Percentiles rank a stretch among this genome's conserved stretches.
Evolutionary conservation across 495 filamentous ascomycete species (phyloP).

Genomic region (Paragyromitra xinjiangensis): DNA sequence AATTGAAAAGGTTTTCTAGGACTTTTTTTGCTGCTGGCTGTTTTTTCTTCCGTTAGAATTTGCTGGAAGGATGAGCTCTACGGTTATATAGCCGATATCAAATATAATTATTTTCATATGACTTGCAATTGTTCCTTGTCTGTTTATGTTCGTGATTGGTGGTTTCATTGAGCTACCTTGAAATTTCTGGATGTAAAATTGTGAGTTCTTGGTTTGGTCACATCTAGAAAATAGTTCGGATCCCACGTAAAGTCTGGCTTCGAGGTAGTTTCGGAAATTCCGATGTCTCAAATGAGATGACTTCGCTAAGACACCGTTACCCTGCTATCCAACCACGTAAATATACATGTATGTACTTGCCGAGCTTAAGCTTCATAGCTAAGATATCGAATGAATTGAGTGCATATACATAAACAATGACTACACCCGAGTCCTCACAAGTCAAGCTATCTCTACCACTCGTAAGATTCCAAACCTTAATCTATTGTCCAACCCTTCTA

Average conservation of each 20-base stretch:
- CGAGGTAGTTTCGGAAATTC: no score
- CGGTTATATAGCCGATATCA: constrained; percentile 3
- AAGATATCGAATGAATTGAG: not conserved
- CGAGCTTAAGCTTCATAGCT: not conserved
- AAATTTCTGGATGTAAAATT: not conserved
- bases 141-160: not conserved
- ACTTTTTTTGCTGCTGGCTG: not conserved
- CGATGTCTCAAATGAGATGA: constrained; percentile 22
- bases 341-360: not conserved
- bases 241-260: not conserved
- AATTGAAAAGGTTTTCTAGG: constrained; percentile 24
- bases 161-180: not conserved
- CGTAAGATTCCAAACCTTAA: constrained; percentile 62
- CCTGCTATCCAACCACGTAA: constrained; percentile 29
- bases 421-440: constrained; percentile 60
- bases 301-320: constrained; percentile 16
- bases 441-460: constrained; percentile 94
- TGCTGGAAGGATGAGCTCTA: not conserved
- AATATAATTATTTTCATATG: constrained; percentile 7
- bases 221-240: not conserved
- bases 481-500: constrained; percentile 7
- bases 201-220: not conserved
- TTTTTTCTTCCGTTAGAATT: no score
- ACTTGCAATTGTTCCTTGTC: not conserved
- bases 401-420: constrained; percentile 28